These are phyloP conservation scores for Apiospora pterosperma DNA, from an alignment of 2,329 filamentous ascomycete genomes.

Conservation along the genomic window DNA sequence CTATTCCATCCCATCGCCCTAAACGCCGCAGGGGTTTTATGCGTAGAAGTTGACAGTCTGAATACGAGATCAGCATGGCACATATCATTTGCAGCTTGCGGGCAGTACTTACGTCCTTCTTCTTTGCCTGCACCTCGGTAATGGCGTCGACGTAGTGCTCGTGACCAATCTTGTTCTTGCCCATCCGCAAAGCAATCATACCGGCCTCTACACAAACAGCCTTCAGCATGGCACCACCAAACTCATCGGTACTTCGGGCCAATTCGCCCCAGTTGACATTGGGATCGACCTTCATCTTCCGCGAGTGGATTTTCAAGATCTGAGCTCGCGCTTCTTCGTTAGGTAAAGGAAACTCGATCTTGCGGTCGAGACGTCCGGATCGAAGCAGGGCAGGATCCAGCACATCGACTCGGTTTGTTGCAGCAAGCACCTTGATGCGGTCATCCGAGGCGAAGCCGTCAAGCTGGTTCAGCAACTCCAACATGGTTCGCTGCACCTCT, in stretches of 20 bases:
- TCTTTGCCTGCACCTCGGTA: conserved; percentile 90
- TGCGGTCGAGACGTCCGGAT: conserved; percentile 88
- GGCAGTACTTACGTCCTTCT: conserved; percentile 70
- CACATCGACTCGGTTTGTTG: conserved; percentile 92
- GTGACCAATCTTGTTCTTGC: conserved; percentile 94
- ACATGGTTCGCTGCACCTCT: conserved; percentile 97
- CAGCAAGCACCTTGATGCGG: conserved; percentile 92
- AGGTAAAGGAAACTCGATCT: conserved; percentile 97
- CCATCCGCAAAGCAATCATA: conserved; percentile 95
- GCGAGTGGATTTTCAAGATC: conserved; percentile 94
- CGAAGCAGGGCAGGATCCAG: conserved; percentile 87
- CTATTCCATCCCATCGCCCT: conserved; percentile 13
- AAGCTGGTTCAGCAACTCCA: conserved; percentile 96
- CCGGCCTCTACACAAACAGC: conserved; percentile 98
- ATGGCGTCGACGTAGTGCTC: conserved; percentile 99
- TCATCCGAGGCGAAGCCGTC: conserved; percentile 97
- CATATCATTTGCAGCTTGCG: background rate
- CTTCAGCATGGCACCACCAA: conserved; percentile 96
- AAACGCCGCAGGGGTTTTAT: conserved; percentile 19
- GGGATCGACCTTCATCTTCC: conserved; percentile 96
- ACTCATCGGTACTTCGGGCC: conserved; percentile 95
- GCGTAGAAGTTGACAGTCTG: conserved; percentile 53
- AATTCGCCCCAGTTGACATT: conserved; percentile 94
- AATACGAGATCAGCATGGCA: conserved; percentile 19
- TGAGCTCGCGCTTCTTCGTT: conserved; percentile 97